phyloP scores from a whole-genome alignment of 2,329 filamentous ascomycete genomes.

The Aaosphaeria arxii region DNA sequence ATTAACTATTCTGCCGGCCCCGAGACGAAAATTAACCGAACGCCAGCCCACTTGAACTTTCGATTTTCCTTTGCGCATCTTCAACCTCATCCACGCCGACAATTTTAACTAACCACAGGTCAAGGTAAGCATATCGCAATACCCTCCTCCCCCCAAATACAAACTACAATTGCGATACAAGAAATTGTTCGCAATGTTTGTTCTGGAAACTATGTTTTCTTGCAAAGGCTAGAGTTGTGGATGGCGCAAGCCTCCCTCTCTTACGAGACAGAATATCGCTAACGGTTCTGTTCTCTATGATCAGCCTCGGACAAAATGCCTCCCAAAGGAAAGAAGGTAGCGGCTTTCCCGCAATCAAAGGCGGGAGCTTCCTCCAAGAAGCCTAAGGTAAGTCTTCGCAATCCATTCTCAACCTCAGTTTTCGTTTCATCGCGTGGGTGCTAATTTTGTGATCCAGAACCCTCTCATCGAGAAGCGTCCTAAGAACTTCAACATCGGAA shows the following conservation, averaged over 20 bases:
- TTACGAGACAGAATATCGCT: conserved; percentile 55
- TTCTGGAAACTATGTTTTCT: no score
- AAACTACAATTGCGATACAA: no score
- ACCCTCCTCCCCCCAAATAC: no score
- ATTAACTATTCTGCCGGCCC: no score
- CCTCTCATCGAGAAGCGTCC: conserved; percentile 98
- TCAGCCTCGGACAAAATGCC: conserved; percentile 69
- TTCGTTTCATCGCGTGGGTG: not conserved
- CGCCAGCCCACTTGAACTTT: no score
- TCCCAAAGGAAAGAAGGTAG: conserved; percentile 97
- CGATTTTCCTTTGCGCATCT: no score
- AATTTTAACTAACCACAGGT: no score
- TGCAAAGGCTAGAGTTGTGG: no score
- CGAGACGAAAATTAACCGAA: no score
- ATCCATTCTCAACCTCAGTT: not conserved
- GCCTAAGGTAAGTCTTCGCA: conserved; percentile 73
- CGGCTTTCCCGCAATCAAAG: conserved; percentile 83
- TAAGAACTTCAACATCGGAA: conserved; percentile 97
- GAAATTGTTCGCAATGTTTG: no score
- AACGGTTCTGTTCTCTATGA: conserved; percentile 99
- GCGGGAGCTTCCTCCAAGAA: conserved; percentile 95
- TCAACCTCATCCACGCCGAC: no score
- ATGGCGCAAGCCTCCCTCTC: not conserved
- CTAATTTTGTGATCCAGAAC: conserved; percentile 61
- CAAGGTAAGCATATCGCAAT: no score